These are phyloP conservation scores for Triticum urartu DNA, from an alignment of 176 grass and related monocot species.

Conservation along the genomic window DNA sequence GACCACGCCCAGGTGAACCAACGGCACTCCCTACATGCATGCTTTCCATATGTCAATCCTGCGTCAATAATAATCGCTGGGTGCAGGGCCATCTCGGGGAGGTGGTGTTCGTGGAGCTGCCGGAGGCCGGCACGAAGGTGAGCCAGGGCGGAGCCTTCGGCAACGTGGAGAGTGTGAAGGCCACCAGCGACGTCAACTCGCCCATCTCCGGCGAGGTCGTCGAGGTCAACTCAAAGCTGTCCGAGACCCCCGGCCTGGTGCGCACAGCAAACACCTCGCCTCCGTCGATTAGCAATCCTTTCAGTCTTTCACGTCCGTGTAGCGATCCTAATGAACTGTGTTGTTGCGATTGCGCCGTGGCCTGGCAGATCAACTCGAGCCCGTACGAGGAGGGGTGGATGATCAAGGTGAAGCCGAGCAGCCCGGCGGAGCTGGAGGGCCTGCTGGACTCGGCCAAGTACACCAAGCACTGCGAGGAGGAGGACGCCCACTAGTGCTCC, in stretches of 20 bases:
- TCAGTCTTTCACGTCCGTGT: neutral
- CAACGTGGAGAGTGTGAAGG: conserved; percentile 97
- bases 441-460: conserved; percentile 73
- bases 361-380: conserved; percentile 70
- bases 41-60: neutral
- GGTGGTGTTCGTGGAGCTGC: conserved; percentile 95
- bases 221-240: conserved; percentile 64
- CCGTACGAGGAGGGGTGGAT: conserved; percentile 95
- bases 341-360: neutral
- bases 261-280: neutral
- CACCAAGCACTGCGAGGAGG: conserved; percentile 91
- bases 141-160: conserved; percentile 64
- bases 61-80: neutral
- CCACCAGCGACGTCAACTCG: conserved; percentile 91
- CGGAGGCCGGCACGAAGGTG: conserved; percentile 44
- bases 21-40: neutral
- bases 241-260: conserved; percentile 79
- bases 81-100: conserved; percentile 83
- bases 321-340: neutral
- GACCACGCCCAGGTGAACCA: conserved; percentile 86
- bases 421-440: conserved; percentile 50
- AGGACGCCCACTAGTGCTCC: conserved; percentile 69
- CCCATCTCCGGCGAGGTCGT: conserved; percentile 74
- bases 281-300: neutral
- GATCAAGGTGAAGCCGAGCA: conserved; percentile 93